These are phyloP conservation scores for Arthroderma sp. DNA, from an alignment of 2,329 filamentous ascomycete species.

Conservation along the genomic window DNA sequence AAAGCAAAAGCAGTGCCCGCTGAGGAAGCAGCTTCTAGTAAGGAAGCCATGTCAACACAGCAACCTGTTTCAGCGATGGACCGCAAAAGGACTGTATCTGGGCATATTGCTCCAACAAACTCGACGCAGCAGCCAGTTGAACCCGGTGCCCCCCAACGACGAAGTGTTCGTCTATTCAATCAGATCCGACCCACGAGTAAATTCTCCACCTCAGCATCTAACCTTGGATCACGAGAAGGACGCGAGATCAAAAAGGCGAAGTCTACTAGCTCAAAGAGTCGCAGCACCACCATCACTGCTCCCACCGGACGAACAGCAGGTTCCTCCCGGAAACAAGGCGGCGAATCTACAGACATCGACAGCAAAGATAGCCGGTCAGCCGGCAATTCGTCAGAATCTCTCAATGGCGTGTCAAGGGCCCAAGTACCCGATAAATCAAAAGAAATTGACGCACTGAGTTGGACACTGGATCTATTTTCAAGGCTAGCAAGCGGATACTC, in stretches of 20 bases:
- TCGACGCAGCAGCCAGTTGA: constrained; percentile 47
- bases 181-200: constrained; percentile 54
- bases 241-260: constrained; percentile 76
- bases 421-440: constrained; percentile 44
- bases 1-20: constrained; percentile 30
- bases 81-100: constrained; percentile 85
- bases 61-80: constrained; percentile 39
- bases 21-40: constrained; percentile 26
- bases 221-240: constrained; percentile 48
- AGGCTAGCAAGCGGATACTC: constrained; percentile 74
- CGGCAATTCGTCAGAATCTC: constrained; percentile 16
- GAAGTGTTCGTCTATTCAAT: constrained; percentile 62
- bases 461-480: constrained; percentile 66
- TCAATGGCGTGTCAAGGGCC: constrained; percentile 23
- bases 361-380: constrained; percentile 45
- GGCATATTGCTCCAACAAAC: constrained; percentile 49
- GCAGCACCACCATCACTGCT: constrained; percentile 53
- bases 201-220: constrained; percentile 48
- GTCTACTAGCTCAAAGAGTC: constrained; percentile 58
- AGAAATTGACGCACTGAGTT: constrained; percentile 63
- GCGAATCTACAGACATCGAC: constrained; percentile 53
- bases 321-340: constrained; percentile 69
- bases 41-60: constrained; percentile 22
- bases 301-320: constrained; percentile 79
- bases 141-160: constrained; percentile 50